phyloP scores from a whole-genome alignment of 2,329 filamentous ascomycete species.

The Dryadomyces sulphureus region DNA sequence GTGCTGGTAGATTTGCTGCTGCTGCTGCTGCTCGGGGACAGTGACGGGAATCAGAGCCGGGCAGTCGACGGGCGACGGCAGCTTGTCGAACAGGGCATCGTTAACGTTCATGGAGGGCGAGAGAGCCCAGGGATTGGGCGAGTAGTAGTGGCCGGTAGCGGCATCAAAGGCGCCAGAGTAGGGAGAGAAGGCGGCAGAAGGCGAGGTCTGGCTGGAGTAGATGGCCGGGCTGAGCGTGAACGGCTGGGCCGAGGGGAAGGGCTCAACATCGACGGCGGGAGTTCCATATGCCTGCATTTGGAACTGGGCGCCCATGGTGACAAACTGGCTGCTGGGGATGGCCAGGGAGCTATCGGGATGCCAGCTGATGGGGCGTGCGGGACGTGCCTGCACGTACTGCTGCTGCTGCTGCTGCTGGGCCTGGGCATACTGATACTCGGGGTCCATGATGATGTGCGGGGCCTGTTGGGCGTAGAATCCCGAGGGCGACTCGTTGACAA shows the following conservation, averaged over 20 bases:
- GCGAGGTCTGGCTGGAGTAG: constrained; percentile 45
- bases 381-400: constrained; percentile 1
- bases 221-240: constrained; percentile 36
- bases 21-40: not conserved
- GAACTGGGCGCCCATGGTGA: not conserved
- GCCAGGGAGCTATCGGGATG: constrained; percentile 45
- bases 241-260: constrained; percentile 25
- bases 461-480: not conserved
- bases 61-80: constrained; percentile 10
- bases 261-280: constrained; percentile 15
- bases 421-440: constrained; percentile 12
- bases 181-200: constrained; percentile 38
- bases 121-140: constrained; percentile 23
- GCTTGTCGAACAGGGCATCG: constrained; percentile 10
- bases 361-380: constrained; percentile 57
- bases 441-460: not conserved
- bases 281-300: constrained; percentile 1
- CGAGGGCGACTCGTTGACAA: constrained; percentile 30
- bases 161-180: constrained; percentile 22
- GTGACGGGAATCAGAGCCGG: constrained; percentile 6
- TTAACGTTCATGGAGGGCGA: constrained; percentile 10
- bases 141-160: constrained; percentile 21
- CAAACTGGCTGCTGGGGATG: constrained; percentile 13
- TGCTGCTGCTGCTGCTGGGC: constrained; percentile 6
- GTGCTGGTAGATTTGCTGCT: not conserved